Percentiles rank a stretch among this genome's conserved stretches.
Evolutionary conservation across 768 basidiomycete genomes (phyloP).

Genomic region (Russula dissimulans): DNA sequence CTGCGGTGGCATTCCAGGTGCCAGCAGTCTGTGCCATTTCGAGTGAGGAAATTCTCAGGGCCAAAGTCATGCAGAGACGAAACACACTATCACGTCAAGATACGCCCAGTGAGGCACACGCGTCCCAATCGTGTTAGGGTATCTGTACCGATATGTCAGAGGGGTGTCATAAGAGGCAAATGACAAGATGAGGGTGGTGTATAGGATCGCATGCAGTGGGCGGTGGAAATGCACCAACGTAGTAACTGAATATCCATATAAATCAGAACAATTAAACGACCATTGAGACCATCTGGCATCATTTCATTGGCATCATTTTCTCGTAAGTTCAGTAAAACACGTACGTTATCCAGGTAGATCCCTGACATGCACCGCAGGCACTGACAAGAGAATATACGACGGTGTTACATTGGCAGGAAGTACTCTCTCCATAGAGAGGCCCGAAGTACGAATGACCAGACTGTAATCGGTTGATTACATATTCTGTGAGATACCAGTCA

Average conservation of each 20-base stretch:
- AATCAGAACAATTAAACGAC: not conserved
- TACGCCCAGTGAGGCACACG: slow-evolving; percentile 1
- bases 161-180: too few species aligned
- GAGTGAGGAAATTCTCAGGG: not conserved
- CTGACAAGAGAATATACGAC: not conserved
- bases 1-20: not conserved
- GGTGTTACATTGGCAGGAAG: not conserved
- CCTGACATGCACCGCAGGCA: slow-evolving; percentile 1
- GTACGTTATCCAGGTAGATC: not conserved
- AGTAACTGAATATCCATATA: not conserved
- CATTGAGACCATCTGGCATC: not conserved
- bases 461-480: not conserved
- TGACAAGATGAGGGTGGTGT: too few species aligned
- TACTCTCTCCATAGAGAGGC: not conserved
- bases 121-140: not conserved
- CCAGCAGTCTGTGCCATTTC: not conserved
- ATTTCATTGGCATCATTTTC: not conserved
- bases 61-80: not conserved
- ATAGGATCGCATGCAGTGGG: too few species aligned
- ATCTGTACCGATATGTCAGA: not conserved
- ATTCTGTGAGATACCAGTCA: not conserved
- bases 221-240: not conserved
- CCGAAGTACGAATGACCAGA: not conserved
- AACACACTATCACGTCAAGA: not conserved
- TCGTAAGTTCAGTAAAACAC: not conserved